These are phyloP conservation scores for Podospora tetraspora DNA, from an alignment of 495 filamentous ascomycete genomes.

Conservation along the genomic window DNA sequence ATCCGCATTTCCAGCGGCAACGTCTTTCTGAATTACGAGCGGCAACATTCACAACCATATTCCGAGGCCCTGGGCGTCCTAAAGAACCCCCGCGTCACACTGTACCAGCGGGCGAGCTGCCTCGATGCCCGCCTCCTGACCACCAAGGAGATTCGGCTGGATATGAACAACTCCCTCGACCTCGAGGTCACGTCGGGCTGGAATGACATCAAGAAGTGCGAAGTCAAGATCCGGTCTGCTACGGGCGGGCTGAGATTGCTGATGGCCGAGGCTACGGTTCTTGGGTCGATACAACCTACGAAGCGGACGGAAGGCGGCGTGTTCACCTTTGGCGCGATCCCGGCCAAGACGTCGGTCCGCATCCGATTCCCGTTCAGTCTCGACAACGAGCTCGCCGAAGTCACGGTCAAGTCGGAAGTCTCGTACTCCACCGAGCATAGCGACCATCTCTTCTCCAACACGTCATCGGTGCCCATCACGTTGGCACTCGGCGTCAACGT, in stretches of 20 bases:
- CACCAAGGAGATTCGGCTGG: constrained; percentile 63
- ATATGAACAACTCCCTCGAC: constrained; percentile 68
- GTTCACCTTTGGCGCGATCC: constrained; percentile 58
- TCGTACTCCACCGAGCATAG: constrained; percentile 71
- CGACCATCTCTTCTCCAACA: constrained; percentile 62
- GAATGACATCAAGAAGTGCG: constrained; percentile 65
- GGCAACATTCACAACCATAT: constrained; percentile 34
- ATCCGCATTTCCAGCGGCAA: constrained; percentile 64
- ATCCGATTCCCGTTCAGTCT: constrained; percentile 78
- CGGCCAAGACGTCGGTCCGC: constrained; percentile 42
- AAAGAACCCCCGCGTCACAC: constrained; percentile 38
- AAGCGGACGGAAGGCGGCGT: constrained; percentile 58
- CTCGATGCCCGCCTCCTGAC: constrained; percentile 43
- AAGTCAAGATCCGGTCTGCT: constrained; percentile 69
- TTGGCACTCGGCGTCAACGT: constrained; percentile 92
- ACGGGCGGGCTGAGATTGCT: constrained; percentile 84
- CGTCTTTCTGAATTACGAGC: constrained; percentile 61
- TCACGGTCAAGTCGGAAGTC: constrained; percentile 72
- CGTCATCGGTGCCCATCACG: constrained; percentile 57
- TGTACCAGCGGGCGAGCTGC: constrained; percentile 46
- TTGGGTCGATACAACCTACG: constrained; percentile 51
- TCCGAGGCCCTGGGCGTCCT: constrained; percentile 40
- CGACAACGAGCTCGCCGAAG: constrained; percentile 66
- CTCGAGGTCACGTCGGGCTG: constrained; percentile 68
- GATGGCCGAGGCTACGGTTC: constrained; percentile 60